Conservation (phyloP, 768 basidiomycete species). For the Mycena rebaudengoi region DNA sequence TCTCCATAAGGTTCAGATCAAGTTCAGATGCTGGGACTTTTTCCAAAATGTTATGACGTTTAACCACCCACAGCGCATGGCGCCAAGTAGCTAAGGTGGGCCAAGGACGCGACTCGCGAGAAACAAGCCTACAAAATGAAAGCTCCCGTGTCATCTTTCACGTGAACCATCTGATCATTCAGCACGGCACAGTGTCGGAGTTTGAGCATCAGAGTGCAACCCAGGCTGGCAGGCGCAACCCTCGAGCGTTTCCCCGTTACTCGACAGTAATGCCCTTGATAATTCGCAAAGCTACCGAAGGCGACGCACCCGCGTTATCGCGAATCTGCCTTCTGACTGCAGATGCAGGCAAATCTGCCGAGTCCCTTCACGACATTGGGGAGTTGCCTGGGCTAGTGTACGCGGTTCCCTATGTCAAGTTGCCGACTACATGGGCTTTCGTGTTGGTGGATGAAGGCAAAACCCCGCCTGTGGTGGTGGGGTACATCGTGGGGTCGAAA, state of each 20-base stretch:
- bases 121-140: no score
- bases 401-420: conserved; percentile 77
- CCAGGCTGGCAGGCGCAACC: no score
- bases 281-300: conserved; percentile 64
- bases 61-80: no score
- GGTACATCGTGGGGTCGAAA: conserved; percentile 73
- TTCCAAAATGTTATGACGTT: no score
- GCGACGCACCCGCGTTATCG: conserved; percentile 67
- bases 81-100: no score
- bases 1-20: no score
- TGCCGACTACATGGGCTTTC: conserved; percentile 77
- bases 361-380: conserved; percentile 62
- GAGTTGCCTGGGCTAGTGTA: conserved; percentile 79
- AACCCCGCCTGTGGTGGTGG: conserved; percentile 65
- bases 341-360: conserved; percentile 74
- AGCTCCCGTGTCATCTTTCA: no score
- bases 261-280: conserved; percentile 45
- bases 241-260: neutral
- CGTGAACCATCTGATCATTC: no score
- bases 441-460: conserved; percentile 66
- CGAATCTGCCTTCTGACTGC: conserved; percentile 80
- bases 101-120: no score
- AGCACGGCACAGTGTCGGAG: neutral
- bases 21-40: no score
- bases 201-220: no score